These are phyloP conservation scores for Cucurbita ficifolia DNA, from an alignment of 306 rosid species.

Conservation along the genomic window DNA sequence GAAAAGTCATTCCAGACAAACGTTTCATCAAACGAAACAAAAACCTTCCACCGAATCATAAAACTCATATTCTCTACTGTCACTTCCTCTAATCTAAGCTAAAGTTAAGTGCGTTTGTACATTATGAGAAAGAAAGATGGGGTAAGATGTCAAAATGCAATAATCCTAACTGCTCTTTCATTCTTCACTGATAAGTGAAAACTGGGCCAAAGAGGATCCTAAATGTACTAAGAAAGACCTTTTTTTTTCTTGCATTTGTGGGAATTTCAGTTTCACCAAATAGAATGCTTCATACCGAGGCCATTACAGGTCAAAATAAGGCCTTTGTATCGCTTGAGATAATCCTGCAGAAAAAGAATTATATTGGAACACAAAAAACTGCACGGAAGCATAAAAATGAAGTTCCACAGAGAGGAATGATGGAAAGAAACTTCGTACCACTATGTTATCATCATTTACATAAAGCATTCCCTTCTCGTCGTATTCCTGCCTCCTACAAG, in stretches of 20 bases:
- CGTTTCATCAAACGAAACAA: background rate
- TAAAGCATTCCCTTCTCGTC: constrained; percentile 73
- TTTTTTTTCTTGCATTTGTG: background rate
- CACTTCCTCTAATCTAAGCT: background rate
- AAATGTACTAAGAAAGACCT: background rate
- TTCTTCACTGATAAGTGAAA: background rate
- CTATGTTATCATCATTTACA: constrained; percentile 59
- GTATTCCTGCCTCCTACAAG: constrained; percentile 66
- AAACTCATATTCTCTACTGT: background rate
- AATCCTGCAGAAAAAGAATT: constrained; percentile 42
- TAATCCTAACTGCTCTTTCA: background rate
- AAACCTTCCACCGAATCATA: background rate
- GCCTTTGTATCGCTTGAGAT: constrained; percentile 86
- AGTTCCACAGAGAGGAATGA: background rate
- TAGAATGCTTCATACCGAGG: constrained; percentile 76
- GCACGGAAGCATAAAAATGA: background rate
- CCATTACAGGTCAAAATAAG: constrained; percentile 97
- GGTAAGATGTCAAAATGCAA: background rate
- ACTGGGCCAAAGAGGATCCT: background rate
- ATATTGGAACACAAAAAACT: background rate
- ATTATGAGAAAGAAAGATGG: background rate
- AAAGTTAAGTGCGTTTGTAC: background rate
- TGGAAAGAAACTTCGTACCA: constrained; percentile 33
- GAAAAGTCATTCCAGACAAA: no score
- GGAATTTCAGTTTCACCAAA: constrained; percentile 33